phyloP scores from a whole-genome alignment of 2,329 filamentous ascomycete species.

The Cryphonectria japonica region DNA sequence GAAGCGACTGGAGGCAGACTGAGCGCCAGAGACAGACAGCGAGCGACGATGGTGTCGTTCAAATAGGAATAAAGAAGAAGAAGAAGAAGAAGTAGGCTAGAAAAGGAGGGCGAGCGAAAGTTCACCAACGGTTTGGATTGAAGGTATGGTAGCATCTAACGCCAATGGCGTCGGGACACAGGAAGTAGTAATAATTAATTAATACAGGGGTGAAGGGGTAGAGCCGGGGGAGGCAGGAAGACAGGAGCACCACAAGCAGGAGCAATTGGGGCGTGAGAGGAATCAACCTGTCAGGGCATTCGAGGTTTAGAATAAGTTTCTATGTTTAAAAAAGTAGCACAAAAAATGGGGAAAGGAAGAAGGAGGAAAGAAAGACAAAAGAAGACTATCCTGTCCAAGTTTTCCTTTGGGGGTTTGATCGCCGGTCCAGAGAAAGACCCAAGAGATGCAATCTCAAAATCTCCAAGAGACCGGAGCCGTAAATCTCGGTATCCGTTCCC shows the following conservation, averaged over 20 bases:
- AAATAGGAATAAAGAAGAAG: slow-evolving; percentile 9
- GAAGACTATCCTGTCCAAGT: background rate
- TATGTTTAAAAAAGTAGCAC: background rate
- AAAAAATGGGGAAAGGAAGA: too few relatives aligned
- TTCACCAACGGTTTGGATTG: background rate
- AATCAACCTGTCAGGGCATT: background rate
- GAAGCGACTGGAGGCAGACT: slow-evolving; percentile 23
- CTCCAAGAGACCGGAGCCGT: background rate
- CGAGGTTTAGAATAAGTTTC: background rate
- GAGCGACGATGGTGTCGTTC: slow-evolving; percentile 5
- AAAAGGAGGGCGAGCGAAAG: background rate
- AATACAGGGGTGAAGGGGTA: background rate
- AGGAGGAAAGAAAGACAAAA: background rate
- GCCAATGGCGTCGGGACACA: background rate
- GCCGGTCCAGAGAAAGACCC: background rate
- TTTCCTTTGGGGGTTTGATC: background rate
- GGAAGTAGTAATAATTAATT: background rate
- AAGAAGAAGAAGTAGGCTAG: background rate
- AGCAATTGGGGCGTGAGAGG: background rate
- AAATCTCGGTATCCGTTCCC: slow-evolving; percentile 6
- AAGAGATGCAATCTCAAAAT: slow-evolving; percentile 7
- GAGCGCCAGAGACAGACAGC: slow-evolving; percentile 9
- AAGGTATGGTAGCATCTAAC: background rate
- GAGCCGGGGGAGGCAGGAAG: too few relatives aligned
- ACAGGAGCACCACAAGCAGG: background rate